Base-by-base conservation (phyloP, 768 basidiomycete species). In the Termitomyces bulborhizus region DNA sequence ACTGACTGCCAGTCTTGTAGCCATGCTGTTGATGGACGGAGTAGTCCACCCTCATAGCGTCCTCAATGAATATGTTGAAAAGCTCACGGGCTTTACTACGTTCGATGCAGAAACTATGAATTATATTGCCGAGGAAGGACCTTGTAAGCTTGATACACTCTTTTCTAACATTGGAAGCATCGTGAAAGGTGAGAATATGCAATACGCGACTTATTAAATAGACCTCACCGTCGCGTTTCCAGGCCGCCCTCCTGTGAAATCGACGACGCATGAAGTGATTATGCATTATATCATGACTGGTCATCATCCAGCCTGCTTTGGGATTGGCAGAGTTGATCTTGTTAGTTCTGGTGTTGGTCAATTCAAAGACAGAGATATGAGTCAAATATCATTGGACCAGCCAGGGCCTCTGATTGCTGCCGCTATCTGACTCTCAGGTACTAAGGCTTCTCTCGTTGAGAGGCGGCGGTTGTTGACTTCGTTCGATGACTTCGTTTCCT, bases 251-350 rank as follows among this genome's bases (percentile, higher is more conserved):
- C 41, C 42, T 4, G 52, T 46, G 5, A 29, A 31, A 45, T 32
- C 34, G 7, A 44, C 52, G 7, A 49, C 42, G 12, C 54, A 50
- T 21, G 54, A 50, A 41, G 54, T 55, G 0, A 43, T 55, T 1
- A 40, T 55, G 32, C 53, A 54, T 9, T 54, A 54, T 5, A 37
- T 46, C 45, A 36, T 43, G 2, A 41, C 46, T n/a, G 54, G 54
- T 8, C 6, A 47, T 13, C 54, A 55, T 27, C 54, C 54, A 1
- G 16, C 54, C 3, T 24, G 3, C 18, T 54, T 39, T 40, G 46
- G n/a, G 3, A 39, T 48, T 5, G 39, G 34, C 31, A 43, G 48
- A 39, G 39, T 55, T 1, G 54, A 49, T 6, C 29, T 55, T 4
- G 48, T 55, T 18, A 43, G 15, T 41, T 49, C 46, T 31, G 54